Base-by-base conservation (phyloP, 2,329 filamentous ascomycete species). In the Curvularia sp. region DNA sequence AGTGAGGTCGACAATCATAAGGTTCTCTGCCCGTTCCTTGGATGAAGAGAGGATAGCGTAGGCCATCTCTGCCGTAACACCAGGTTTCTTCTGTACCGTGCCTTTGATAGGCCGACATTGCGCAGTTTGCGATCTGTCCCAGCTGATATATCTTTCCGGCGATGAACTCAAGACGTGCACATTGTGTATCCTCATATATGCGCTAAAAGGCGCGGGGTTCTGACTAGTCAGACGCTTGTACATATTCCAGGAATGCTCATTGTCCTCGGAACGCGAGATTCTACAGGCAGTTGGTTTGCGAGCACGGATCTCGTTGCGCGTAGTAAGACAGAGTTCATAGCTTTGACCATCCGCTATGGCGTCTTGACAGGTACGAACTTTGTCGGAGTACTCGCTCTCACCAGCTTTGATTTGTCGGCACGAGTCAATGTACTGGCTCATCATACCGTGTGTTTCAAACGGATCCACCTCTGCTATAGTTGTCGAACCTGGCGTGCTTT, bases 1-100 rank as follows among this genome's bases (percentile, higher is more conserved):
- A n/a, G 97, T 95, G 1, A 98, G 83, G 75, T 98, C 94, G 2
- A 97, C 93, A 69, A 98, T 97, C 95, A 98, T 98, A 23, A 98
- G 84, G 72, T 98, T 98, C 80, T 98, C 94, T 0, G 94, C 94
- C 68, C 91, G 88, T 76, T 98, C 95, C 75, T 98, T 98, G 21
- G 91, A 89, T 0, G 91, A 85, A 56, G 89, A 86, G 13, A 97
- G 84, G 38, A 96, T 86, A 27, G 80, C 79, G 60, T 89, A 87
- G 0, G 94, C 93, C 69, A 90, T 84, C 5, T 83, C 84, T n/a
- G 90, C 81, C 0, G 89, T 95, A 36, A 89, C 87, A 1, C 81
- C 82, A 0, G 82, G 80, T 0, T 84, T 86, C 69, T 96, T 96
- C 67, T 88, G 88, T n/a, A 97, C 92, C 0, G 94, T 98, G 47